A percentile compares a stretch with the other conserved stretches of the same genome.
Conservation (phyloP, 306 rosid genomes). For the Castanea crenata region DNA sequence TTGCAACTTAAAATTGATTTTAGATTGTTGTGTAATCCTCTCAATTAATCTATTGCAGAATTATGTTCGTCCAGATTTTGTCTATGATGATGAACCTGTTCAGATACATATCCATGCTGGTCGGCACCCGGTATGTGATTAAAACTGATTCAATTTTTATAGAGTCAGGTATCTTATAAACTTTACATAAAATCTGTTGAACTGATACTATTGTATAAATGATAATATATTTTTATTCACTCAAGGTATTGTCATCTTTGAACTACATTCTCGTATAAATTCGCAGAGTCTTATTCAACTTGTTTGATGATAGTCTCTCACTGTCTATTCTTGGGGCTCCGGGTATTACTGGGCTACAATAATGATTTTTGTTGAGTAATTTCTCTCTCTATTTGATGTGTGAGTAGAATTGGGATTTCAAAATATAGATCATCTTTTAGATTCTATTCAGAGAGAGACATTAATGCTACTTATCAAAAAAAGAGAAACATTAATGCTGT, state of each 20-base stretch:
- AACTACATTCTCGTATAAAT: not conserved
- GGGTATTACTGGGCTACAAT: not conserved
- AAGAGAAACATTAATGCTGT: not conserved
- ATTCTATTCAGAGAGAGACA: not conserved
- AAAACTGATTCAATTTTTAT: conserved; percentile 8
- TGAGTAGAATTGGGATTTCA: not conserved
- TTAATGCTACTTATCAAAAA: not conserved
- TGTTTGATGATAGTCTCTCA: not conserved
- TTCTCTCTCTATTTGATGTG: not conserved
- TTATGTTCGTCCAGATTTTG: conserved; percentile 70
- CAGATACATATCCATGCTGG: conserved; percentile 77
- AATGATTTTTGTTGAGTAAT: not conserved
- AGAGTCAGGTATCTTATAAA: not conserved
- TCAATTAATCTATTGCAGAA: conserved; percentile 47
- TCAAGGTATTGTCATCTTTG: not conserved
- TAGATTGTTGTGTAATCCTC: conserved; percentile 10
- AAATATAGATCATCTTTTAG: not conserved
- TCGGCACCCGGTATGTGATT: conserved; percentile 78
- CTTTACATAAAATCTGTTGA: not conserved
- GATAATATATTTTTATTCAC: not conserved
- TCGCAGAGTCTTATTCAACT: not conserved
- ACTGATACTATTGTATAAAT: not conserved
- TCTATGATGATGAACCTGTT: conserved; percentile 61
- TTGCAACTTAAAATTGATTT: not conserved
- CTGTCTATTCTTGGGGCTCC: not conserved